Evolutionary conservation across 2,329 filamentous ascomycete genomes (phyloP).

Genomic region (Beauveria australis): DNA sequence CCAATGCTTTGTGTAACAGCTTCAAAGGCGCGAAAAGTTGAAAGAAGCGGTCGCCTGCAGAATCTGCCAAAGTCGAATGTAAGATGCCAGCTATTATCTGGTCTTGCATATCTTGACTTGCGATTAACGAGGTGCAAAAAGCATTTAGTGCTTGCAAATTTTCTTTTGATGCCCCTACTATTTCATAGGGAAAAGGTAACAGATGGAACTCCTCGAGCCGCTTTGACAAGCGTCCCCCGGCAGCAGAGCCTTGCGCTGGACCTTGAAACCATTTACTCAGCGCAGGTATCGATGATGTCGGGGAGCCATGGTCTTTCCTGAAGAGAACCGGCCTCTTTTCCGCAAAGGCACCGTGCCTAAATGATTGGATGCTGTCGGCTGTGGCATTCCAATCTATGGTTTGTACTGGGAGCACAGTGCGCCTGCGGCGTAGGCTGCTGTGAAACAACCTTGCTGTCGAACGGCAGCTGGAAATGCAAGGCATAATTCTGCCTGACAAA

Average conservation of each 20-base stretch:
- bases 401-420: slow-evolving; percentile 6
- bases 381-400: background rate
- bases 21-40: slow-evolving; percentile 53
- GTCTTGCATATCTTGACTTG: slow-evolving; percentile 20
- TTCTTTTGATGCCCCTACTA: slow-evolving; percentile 20
- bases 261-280: slow-evolving; percentile 19
- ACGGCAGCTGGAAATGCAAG: background rate
- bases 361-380: slow-evolving; percentile 29
- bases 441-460: background rate
- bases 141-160: slow-evolving; percentile 14
- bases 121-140: slow-evolving; percentile 22
- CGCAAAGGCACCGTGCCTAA: slow-evolving; percentile 45
- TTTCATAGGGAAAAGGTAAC: slow-evolving; percentile 31
- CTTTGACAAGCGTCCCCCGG: slow-evolving; percentile 45
- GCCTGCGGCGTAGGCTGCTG: background rate
- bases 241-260: slow-evolving; percentile 36
- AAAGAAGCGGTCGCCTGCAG: slow-evolving; percentile 34
- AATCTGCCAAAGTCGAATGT: slow-evolving; percentile 19
- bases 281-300: slow-evolving; percentile 11
- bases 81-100: slow-evolving; percentile 24
- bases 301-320: slow-evolving; percentile 35
- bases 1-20: slow-evolving; percentile 52
- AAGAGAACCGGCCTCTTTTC: slow-evolving; percentile 42
- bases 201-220: slow-evolving; percentile 24
- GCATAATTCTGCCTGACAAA: background rate